Evolutionary conservation across 2,329 filamentous ascomycete species (phyloP), one percentile per base, ranked within the genome.

Genomic region (Trichoderma sp.): DNA sequence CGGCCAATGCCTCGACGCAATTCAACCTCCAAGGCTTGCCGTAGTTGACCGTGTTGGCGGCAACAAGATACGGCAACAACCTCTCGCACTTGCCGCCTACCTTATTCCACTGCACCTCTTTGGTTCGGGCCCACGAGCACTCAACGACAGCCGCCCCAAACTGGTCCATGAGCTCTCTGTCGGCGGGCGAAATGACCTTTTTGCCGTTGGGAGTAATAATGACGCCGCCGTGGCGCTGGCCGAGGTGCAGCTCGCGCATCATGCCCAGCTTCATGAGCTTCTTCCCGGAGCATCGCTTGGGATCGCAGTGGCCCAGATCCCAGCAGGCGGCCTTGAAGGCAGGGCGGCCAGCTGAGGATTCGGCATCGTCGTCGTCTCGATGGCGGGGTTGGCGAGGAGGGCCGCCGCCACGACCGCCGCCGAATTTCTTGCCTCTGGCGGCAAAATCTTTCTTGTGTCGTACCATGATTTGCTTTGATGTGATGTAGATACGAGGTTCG

Each of bases 281-380:
- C 85, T 99, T 99, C 36, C 96, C 96, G 0, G 95, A 98, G 83
- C 96, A 99, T 76, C 95, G 88, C 82, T 98, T 98, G 9, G 95
- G 94, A 79, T 99, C 96, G 85, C 96, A 99, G 84, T 99, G 96
- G 74, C 95, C 95, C 39, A 99, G 87, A 79, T 99, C 96, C 96
- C 96, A 99, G 81, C 95, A 98, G 72, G 95, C 96, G 63, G 96
- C 95, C 83, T 97, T 97, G 88, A 95, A 98, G 26, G 84, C 79
- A 51, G 83, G 90, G 74, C 77, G 88, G 63, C 78, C 73, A 70
- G 77, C 72, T 71, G 78, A 74, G 61, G 76, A 65, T 39, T 73
- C 75, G 76, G 76, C 76, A 69, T 84, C 81, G 73, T 82, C 77
- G 75, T 82, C 77, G 75, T 82, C 76, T 75, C 80, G 84, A 75